Base-by-base conservation (phyloP, 495 filamentous ascomycete species). In the Parmelia sp. region DNA sequence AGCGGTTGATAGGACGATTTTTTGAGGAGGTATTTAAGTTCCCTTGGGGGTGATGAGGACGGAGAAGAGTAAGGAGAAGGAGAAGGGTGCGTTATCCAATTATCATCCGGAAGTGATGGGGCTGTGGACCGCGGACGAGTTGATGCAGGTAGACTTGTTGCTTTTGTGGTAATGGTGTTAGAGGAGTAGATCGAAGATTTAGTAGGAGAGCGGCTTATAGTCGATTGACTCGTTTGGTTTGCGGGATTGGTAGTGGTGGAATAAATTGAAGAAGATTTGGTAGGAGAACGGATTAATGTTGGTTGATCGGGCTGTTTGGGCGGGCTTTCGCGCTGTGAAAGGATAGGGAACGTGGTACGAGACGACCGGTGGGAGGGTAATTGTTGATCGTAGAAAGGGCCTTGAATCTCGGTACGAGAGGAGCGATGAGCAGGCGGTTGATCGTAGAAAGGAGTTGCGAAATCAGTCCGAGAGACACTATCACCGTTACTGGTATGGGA, bases 41-140 rank as follows among this genome's bases (percentile, higher is more conserved):
- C 80, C 64, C 74, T 80, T 66, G 74, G 69, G 58, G 65, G 73
- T 35, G 72, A 73, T 37, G 78, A 75, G 29, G 80, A 79, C 40
- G 81, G 82, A 11, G 77, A 81, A 69, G 77, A 78, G 62, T 73
- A 81, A 66, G 66, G 83, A 71, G 74, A 81, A 66, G 66, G 83
- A 71, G 73, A 88, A 0, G 83, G 76, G 67, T 88, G 84, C 14
- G 80, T 81, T 70, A 88, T 83, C 77, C 82, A 85, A 65, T 87
- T 85, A 6, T 80, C 74, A 47, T 86, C 84, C 23, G 76, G 75
- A 21, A 71, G 53, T 4, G 69, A 71, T 17, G 74, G 71, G 14
- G 62, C 70, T 68, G 77, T 70, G 71, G 77, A 65, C 66, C 70
- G 49, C 64, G 78, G 61, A 68, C 69, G 70, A 12, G 39, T 61